Base-by-base conservation (phyloP, 176 grass and related monocot species). In the Aegilops longissima region DNA sequence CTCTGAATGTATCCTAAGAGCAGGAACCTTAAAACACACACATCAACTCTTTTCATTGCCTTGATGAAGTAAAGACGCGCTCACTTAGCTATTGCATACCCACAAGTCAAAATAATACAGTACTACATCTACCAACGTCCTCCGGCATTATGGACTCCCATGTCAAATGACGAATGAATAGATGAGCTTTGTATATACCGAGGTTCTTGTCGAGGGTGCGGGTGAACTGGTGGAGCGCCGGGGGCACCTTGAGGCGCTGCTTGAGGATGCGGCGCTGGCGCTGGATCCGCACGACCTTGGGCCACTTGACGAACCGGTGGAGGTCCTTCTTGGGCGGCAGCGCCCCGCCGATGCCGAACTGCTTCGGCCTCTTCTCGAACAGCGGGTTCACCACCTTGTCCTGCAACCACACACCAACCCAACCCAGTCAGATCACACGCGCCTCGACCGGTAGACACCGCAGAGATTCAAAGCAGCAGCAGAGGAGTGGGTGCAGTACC, bases 331-430 rank as follows among this genome's bases (percentile, higher is more conserved):
- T 98, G 21, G 95, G 95, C 61, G 95, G 93, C 9, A 98, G 69
- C 0, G 95, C 95, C 0, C 93, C 93, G 21, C 93, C 95, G 72
- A 97, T 94, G 2, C 92, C 95, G 34, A 97, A 97, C 88, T 97
- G 95, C 90, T 94, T 97, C 51, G 93, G 93, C 83, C 91, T 92
- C 89, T 95, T 98, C 93, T 98, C 95, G 70, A 98, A 98, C 33
- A 95, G 75, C 1, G 95, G 95, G 72, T 97, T 97, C 74, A 73
- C 39, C 2, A 97, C 93, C 40, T 90, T 90, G 54, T 88, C 92
- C 95, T 97, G 88, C 66, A 88, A 62, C 45, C 30, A 24, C 3
- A 39, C 14, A 61, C 14, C 36, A 68, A 68, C 16, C 0, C 31
- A 75, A 21, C 1, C 10, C 14, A 47, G 1, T 88, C 21, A 85